Evolutionary conservation across 129 eudicot species (phyloP), one percentile per base, ranked within the genome.

Genomic region (Chrysanthemum lavandulifolium): DNA sequence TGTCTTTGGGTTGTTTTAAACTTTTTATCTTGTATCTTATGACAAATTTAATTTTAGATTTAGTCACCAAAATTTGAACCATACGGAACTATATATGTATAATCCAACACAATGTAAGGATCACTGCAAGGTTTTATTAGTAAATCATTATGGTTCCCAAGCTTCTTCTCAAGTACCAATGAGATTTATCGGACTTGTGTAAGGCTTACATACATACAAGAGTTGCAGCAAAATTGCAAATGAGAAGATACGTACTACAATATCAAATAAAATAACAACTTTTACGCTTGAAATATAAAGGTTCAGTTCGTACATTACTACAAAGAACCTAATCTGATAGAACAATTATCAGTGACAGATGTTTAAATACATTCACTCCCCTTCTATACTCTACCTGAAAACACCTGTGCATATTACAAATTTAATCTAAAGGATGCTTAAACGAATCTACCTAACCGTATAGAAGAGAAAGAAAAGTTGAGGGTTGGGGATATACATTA

Each of bases 381-480:
- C 75, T 51, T 65, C 82, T 75, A 85, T 76, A 71, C 65, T 64
- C 72, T 58, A 68, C 66, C 78, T 80, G 58, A 57, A 43, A 78
- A 8, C 19, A 66, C 81, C 89, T 81, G 81, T 71, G 31, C 47
- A 81, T 75, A 78, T 68, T 81, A 78, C 85, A 74, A 33, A 57
- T 56, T 77, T 81, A 81, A 71, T 48, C 77, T 78, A 67, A 69
- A 19, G 13, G 45, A 81, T 69, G 58, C 68, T 64, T 76, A 71
- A 69, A 67, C 29, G 71, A 65, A 53, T 21, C 69, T 74, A 70
- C 55, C 78, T 61, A 71, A 5, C 47, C 10, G 71, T 64, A 61
- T 69, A 11, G 19, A 62, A 13, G 45, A 71, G 12, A 15, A 14
- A 36, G 9, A 53, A n/a, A 70, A 10, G 11, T 13, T 43, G 12